Conservation (phyloP, 1,139 yeast species). For the Yamadazyma diospyri region DNA sequence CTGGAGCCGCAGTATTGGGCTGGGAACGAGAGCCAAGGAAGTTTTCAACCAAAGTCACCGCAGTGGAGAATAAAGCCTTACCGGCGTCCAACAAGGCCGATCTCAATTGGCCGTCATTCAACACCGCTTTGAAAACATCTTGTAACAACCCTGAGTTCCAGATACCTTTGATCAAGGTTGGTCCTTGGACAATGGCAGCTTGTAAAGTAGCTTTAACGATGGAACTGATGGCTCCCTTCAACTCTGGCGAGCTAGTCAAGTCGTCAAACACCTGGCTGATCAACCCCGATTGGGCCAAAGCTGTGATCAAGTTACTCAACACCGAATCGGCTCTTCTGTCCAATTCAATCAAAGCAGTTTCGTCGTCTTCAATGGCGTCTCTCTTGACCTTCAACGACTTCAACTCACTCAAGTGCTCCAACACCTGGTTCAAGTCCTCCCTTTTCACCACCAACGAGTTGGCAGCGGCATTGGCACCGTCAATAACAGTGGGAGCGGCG, state of each 20-base stretch:
- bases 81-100: constrained; percentile 34
- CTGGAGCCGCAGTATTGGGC: constrained; percentile 15
- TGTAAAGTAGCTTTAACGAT: constrained; percentile 33
- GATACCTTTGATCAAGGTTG: constrained; percentile 41
- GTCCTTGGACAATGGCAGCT: constrained; percentile 40
- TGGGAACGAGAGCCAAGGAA: constrained; percentile 16
- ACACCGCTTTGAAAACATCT: constrained; percentile 29
- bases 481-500: constrained; percentile 36
- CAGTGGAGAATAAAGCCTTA: constrained; percentile 32
- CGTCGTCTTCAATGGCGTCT: constrained; percentile 28
- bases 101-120: constrained; percentile 35
- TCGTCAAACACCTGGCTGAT: constrained; percentile 35
- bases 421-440: constrained; percentile 33
- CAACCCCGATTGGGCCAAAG: constrained; percentile 40
- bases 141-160: constrained; percentile 44
- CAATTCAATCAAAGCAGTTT: constrained; percentile 26
- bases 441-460: constrained; percentile 32
- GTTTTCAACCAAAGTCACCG: constrained; percentile 26
- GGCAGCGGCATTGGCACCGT: constrained; percentile 3
- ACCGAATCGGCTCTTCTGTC: constrained; percentile 39
- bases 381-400: constrained; percentile 32
- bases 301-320: constrained; percentile 34
- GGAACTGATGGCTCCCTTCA: constrained; percentile 23
- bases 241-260: constrained; percentile 30
- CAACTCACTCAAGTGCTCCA: constrained; percentile 33